Base-by-base conservation (phyloP, 306 rosid genomes). In the Abrus precatorius region DNA sequence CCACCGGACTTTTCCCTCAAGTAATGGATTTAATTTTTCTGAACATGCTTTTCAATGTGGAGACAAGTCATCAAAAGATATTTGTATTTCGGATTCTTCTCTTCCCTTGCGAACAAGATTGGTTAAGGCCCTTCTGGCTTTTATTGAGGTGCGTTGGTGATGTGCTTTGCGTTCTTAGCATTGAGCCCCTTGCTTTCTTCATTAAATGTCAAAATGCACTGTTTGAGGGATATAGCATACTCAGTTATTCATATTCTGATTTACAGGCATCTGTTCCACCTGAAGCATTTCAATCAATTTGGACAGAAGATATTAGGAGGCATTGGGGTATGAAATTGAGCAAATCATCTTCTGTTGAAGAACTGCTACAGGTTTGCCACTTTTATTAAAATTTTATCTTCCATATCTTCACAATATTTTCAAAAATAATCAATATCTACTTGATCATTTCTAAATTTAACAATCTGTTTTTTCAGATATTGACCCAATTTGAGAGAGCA, bases 91-190 rank as follows among this genome's bases (percentile, higher is more conserved):
- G 56, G 94, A 86, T 82, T 88, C 84, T 77, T 64, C 89, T 88
- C 91, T 93, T 85, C 99, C 96, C 48, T 75, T 93, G 48, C 90
- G 90, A 76, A 90, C 85, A 61, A 89, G 94, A 87, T 81, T 95
- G 85, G 84, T 95, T 13, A 91, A 91, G 91, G 89, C 89, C 41
- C 53, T 95, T 12, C 71, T 95, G 62, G 93, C 96, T 78, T 78
- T 69, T 74, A 82, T 89, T 64, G 99, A 95, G 98, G 99, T 93
- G 76, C 85, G 89, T 80, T 79, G 12, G 45, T 65, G 52, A 32
- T 77, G 49, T 53, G 45, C 86, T 83, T 69, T 1, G 6, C 74
- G 56, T 43, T 64, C 33, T 28, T 32, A 43, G 36, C 76, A 13
- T 63, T 13, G 10, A 47, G 29, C n/a, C 7, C 20, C 45, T 60